Base-by-base conservation (phyloP, 441 rosid genomes). In the Adansonia rubrostipa region DNA sequence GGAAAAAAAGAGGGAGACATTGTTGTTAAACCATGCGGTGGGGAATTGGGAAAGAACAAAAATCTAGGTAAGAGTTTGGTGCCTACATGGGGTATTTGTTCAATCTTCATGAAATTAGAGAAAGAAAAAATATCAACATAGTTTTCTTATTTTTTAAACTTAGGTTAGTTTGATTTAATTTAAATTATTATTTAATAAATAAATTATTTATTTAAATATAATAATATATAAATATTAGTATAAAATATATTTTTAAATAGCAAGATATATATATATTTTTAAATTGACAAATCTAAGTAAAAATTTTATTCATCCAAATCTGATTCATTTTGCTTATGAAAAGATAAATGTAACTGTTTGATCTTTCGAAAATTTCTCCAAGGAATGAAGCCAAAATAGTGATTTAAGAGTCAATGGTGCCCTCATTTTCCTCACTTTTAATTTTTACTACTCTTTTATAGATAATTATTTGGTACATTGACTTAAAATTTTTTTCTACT, bases 11-110 rank as follows among this genome's bases (percentile, higher is more conserved):
- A 40, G 64, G 82, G 73, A 79, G 77, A 80, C 78, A 54, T 15
- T 70, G 76, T 53, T 78, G 72, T 69, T 74, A 65, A 71, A 76
- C 14, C 33, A 45, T 58, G 83, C 28, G 60, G 80, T 78, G 28
- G 84, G 84, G 84, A 82, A 82, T 70, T 66, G 79, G 45, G 76
- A 54, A 81, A 77, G 79, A 81, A 64, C 69, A 64, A 64, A 64
- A 64, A 69, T 77, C 77, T 78, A 78, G 78, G 81, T 67, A 63
- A 78, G 9, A 78, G 76, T 73, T 78, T 77, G 69, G 81, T 51
- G 74, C 60, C 80, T 75, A 57, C 70, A 44, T 22, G 11, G n/a
- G 19, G 68, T 75, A 71, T 75, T 84, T 36, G 83, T 82, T 79
- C 87, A 81, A 83, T 80, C 67, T 4, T 77, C 82, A 77, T 79